These are phyloP conservation scores for Cairneyella variabilis DNA, from an alignment of 495 filamentous ascomycete species.

Conservation along the genomic window DNA sequence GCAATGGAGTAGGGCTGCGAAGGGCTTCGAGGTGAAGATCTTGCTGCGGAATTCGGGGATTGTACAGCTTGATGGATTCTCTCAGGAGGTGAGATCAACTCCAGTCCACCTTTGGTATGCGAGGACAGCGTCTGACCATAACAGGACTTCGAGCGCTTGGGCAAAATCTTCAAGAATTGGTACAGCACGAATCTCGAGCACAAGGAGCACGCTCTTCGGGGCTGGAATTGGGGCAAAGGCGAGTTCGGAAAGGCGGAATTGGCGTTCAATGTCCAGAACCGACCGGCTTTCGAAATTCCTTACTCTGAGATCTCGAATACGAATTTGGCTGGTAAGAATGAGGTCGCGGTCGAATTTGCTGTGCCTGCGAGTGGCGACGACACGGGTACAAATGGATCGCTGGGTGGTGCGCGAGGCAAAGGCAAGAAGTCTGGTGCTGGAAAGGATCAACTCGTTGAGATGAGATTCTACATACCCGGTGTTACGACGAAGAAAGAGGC, in stretches of 20 bases:
- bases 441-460: constrained; percentile 91
- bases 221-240: constrained; percentile 99
- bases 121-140: constrained; percentile 10
- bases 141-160: constrained; percentile 84
- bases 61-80: constrained; percentile 92
- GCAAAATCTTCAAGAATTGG: constrained; percentile 91
- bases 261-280: constrained; percentile 93
- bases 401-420: constrained; percentile 72
- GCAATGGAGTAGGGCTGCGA: constrained; percentile 93
- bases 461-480: constrained; percentile 98
- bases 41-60: constrained; percentile 76
- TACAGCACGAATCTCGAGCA: constrained; percentile 90
- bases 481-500: constrained; percentile 82
- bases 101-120: not conserved
- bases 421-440: constrained; percentile 87
- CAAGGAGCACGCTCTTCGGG: constrained; percentile 89
- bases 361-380: constrained; percentile 60
- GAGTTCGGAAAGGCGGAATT: constrained; percentile 96
- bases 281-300: constrained; percentile 94
- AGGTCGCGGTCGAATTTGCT: constrained; percentile 93
- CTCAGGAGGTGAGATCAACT: constrained; percentile 64
- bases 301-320: constrained; percentile 98
- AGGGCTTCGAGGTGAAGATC: constrained; percentile 91
- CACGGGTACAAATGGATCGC: constrained; percentile 66
- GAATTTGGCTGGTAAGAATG: constrained; percentile 95